Evolutionary conservation across 129 eudicot species (phyloP), one percentile per base, ranked within the genome.

Genomic region (Helichrysum umbraculigerum): DNA sequence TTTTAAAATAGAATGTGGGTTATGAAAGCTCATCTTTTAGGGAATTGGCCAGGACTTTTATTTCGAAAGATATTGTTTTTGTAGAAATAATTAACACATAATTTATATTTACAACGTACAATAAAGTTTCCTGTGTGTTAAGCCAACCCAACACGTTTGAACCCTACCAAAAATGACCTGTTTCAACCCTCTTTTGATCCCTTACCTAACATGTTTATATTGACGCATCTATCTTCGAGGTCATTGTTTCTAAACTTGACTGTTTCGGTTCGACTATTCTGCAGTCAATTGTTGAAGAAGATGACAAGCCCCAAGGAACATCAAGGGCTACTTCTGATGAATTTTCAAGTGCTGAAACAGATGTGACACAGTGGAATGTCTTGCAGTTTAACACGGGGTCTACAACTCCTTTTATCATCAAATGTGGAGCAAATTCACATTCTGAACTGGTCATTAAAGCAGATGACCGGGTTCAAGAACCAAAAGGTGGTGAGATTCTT

Each of bases 401-500:
- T 3, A 85, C 97, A 34, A 84, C 83, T 42, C 98, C 98, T 34
- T 94, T 94, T 81, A 94, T 94, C 52, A 89, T 94, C 52, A 94
- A 94, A 79, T 94, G 97, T 75, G 98, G 98, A 20, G 98, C 98
- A 14, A 94, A 91, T 85, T 94, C 97, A 11, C 87, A 83, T 54
- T 94, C 96, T n/a, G 98, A 94, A 70, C 86, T 94, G 58, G 98
- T 94, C 30, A 83, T 94, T 3, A 94, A 94, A 85, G 98, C 98
- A 5, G 97, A 94, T 44, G 96, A 93, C 11, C 83, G 86, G 33
- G 96, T 91, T 63, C 90, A 94, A 75, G 98, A 94, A 70, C 97
- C 98, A 5, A 94, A 94, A 82, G 88, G 97, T 34, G 93, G 98
- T 17, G 98, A 91, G 81, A 89, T 94, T 76, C 87, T 91, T 0